Evolutionary conservation across 345 rosid species (phyloP), one percentile per base, ranked within the genome.

Genomic region (Clarkia xantiana): DNA sequence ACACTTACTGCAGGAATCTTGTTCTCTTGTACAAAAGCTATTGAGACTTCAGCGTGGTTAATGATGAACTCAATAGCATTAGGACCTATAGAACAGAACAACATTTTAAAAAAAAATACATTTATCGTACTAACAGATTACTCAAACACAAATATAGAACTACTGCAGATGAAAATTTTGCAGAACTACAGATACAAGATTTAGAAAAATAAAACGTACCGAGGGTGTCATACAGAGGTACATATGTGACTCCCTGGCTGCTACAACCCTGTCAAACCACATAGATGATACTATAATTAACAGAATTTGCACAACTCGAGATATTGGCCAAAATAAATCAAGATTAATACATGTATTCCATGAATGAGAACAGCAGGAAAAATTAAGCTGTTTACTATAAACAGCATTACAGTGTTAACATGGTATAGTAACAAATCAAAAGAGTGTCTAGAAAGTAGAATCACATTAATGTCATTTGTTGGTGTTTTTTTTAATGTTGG

Each of bases 21-120:
- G 74, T 63, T 91, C 72, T 78, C 84, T 64, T 91, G 96, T 54
- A 76, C 94, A 49, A 84, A 78, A 15, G 74, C 83, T 8, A 86
- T 51, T 0, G 93, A 79, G 68, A 91, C 74, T 71, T 86, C 94
- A 3, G 98, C 96, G 47, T 91, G 98, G 54, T 91, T 91, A 41
- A 86, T 71, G 68, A 86, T 78, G 64, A 86, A 91, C 70, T 84
- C 96, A 54, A 91, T 94, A 12, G 95, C 98, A 57, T 84, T 75
- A 40, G 90, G 70, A 14, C 98, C 96, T 91, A 54, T 18, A 41
- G 43, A 18, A 20, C n/a, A 22, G 4, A 9, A 53, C 2, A 13
- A 75, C 4, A n/a, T 42, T 18, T 29, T 29, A 22, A 22, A 22
- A 5, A 29, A 29, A 2, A 29, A 29, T 1, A 29, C 36, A 7